phyloP scores from a whole-genome alignment of 1,284 basidiomycete genomes.

The Vanrija sp. region DNA sequence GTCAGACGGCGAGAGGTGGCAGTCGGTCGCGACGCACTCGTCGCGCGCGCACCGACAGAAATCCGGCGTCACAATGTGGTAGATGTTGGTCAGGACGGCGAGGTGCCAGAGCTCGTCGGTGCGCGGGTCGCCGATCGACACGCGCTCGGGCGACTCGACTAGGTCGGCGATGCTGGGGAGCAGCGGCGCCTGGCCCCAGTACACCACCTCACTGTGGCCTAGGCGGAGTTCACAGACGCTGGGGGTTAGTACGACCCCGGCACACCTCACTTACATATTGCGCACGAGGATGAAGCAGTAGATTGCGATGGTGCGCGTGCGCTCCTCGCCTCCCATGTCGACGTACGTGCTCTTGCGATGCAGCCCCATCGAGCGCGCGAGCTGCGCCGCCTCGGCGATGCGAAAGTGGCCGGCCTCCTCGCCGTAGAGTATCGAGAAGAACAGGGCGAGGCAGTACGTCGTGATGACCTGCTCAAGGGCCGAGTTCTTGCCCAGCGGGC shows the following conservation, averaged over 20 bases:
- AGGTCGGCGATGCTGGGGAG: neutral
- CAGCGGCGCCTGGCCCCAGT: neutral
- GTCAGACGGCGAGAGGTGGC: neutral
- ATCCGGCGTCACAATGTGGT: conserved; percentile 4
- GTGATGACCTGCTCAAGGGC: conserved; percentile 7
- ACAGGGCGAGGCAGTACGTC: conserved; percentile 3
- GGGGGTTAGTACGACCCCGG: neutral
- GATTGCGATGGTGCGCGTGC: neutral
- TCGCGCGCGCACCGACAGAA: conserved; percentile 3
- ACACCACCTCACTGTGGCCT: conserved; percentile 1
- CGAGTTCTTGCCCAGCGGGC: neutral
- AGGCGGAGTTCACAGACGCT: conserved; percentile 4
- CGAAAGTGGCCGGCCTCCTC: conserved; percentile 4
- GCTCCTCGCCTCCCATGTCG: neutral
- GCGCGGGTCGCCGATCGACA: neutral
- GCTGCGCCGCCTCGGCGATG: conserved; percentile 7
- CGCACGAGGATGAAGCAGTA: neutral
- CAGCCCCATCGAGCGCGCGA: conserved; percentile 1
- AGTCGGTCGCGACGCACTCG: conserved; percentile 1
- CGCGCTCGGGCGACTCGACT: neutral
- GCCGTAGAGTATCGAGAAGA: conserved; percentile 1
- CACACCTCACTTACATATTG: neutral
- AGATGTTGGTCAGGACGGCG: neutral
- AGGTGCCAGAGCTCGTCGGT: conserved; percentile 2
- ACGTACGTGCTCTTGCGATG: conserved; percentile 1